Conservation (phyloP, 768 basidiomycete genomes). For the Collybiopsis confluens region DNA sequence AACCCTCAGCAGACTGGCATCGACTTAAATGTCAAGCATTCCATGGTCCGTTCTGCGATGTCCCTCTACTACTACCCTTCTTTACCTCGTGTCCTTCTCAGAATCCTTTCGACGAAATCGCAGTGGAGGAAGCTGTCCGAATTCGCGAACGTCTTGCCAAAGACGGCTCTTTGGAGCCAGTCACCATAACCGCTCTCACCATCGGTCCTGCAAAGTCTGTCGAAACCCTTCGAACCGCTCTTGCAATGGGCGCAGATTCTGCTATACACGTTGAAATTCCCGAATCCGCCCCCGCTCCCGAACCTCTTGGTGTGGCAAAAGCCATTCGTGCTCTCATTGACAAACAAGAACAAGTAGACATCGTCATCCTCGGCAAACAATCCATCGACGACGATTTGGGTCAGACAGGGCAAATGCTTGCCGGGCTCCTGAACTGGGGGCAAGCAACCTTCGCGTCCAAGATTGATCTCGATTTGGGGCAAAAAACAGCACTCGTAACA, state of each 20-base stretch:
- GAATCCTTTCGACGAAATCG: constrained; percentile 99
- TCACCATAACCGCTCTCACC: constrained; percentile 82
- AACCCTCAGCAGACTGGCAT: constrained; percentile 93
- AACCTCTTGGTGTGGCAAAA: constrained; percentile 90
- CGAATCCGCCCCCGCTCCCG: constrained; percentile 68
- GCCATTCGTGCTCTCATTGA: constrained; percentile 75
- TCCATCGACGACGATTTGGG: constrained; percentile 96
- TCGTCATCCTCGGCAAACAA: constrained; percentile 97
- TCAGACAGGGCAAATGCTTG: constrained; percentile 96
- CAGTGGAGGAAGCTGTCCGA: constrained; percentile 92
- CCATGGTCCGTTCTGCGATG: constrained; percentile 65
- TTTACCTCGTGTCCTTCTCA: constrained; percentile 23
- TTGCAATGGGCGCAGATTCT: constrained; percentile 96
- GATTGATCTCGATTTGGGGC: constrained; percentile 62
- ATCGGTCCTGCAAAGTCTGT: constrained; percentile 88
- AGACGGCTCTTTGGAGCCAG: constrained; percentile 50
- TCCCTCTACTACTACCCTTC: background rate
- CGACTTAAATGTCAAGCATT: constrained; percentile 97
- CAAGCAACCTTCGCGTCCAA: constrained; percentile 96
- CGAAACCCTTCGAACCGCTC: constrained; percentile 91
- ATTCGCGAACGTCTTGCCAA: constrained; percentile 83
- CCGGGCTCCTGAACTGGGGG: constrained; percentile 85
- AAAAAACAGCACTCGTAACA: constrained; percentile 65
- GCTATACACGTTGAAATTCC: constrained; percentile 87
- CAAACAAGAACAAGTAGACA: constrained; percentile 60